These are phyloP conservation scores for Corymbia calophylla DNA, from an alignment of 441 rosid species.

Conservation along the genomic window DNA sequence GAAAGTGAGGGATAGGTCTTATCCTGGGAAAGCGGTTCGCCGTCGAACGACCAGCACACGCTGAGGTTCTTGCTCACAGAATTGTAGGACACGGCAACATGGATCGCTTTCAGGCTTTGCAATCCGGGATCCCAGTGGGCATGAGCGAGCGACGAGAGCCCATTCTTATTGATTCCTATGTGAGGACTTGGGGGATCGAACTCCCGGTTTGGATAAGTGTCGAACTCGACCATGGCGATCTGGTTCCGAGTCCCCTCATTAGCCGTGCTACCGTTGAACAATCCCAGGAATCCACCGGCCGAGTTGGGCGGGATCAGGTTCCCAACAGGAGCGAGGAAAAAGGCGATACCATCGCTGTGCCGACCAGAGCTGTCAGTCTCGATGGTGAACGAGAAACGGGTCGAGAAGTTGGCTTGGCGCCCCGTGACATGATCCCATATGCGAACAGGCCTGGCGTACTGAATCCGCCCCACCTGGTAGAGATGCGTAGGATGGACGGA, in stretches of 20 bases:
- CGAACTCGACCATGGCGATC: neutral
- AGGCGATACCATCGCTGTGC: neutral
- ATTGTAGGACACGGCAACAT: neutral
- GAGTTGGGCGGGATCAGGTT: neutral
- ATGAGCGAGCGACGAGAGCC: neutral
- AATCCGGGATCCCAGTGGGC: neutral
- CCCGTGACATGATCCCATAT: neutral
- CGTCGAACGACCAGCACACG: neutral
- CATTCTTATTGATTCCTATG: neutral
- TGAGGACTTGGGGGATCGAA: neutral
- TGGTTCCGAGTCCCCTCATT: neutral
- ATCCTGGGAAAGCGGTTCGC: neutral
- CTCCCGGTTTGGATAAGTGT: neutral
- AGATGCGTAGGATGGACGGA: neutral
- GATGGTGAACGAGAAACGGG: neutral
- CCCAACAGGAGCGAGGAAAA: neutral
- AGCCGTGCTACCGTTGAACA: neutral
- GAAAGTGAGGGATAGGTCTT: neutral
- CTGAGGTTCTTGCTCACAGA: neutral
- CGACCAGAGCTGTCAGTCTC: neutral
- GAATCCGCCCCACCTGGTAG: neutral
- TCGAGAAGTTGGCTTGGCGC: neutral
- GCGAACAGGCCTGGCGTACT: neutral
- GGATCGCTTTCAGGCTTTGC: neutral
- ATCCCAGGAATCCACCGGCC: neutral